These are phyloP conservation scores for Echeveria elegans DNA, from an alignment of 164 flowering plant genomes.

Conservation along the genomic window DNA sequence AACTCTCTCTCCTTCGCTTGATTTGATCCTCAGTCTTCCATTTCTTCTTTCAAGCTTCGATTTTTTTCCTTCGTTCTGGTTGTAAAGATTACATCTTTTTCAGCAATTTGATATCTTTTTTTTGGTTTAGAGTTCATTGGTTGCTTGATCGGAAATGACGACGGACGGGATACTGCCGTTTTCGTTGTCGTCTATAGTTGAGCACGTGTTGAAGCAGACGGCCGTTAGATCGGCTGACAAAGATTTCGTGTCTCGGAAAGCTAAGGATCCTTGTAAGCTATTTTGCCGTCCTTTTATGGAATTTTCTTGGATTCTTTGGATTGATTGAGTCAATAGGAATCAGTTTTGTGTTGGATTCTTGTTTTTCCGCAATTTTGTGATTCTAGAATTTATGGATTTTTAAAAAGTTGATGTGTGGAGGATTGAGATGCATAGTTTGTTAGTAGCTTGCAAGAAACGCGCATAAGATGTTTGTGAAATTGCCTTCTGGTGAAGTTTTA, in stretches of 20 bases:
- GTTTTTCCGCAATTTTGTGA: background rate
- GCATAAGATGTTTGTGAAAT: background rate
- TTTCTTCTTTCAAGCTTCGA: background rate
- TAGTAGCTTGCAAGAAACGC: background rate
- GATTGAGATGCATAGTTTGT: background rate
- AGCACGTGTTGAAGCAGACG: conserved; percentile 57
- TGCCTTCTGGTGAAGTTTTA: too few relatives aligned
- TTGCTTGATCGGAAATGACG: conserved; percentile 25
- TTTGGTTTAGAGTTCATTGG: too few relatives aligned
- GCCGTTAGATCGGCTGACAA: conserved; percentile 28
- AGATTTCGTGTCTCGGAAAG: conserved; percentile 47
- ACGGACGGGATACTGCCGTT: conserved; percentile 35
- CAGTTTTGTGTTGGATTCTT: background rate
- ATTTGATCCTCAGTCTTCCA: background rate
- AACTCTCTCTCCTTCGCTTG: background rate
- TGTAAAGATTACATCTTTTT: background rate
- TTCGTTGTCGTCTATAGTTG: conserved; percentile 48
- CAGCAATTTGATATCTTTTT: background rate
- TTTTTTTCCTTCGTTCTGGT: background rate
- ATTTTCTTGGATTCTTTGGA: background rate
- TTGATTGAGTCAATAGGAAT: too few relatives aligned
- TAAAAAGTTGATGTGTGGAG: background rate
- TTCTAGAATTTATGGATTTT: background rate
- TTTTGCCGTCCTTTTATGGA: background rate
- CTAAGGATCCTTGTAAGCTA: conserved; percentile 60